Percentiles rank a stretch among this genome's conserved stretches.
Evolutionary conservation across 169 alveolate species (phyloP).

Genomic region (Plasmodium fragile): DNA sequence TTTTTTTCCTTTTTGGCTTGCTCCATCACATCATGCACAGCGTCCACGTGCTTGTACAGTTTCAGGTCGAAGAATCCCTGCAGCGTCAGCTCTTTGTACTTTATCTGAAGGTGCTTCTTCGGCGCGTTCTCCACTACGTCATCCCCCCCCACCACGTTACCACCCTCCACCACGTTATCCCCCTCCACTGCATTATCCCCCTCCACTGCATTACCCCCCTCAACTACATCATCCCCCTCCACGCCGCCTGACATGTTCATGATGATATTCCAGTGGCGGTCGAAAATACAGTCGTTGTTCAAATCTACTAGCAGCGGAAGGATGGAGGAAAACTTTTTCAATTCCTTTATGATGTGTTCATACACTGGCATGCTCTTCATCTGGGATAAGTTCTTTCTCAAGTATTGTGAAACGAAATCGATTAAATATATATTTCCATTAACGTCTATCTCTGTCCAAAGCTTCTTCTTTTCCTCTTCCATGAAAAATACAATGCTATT

Average conservation of each 20-base stretch:
- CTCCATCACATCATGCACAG: slow-evolving; percentile 95
- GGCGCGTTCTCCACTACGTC: background rate
- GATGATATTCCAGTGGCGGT: slow-evolving; percentile 96
- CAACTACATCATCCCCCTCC: background rate
- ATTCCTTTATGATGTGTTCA: slow-evolving; percentile 91
- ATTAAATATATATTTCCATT: slow-evolving; percentile 90
- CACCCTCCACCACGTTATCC: slow-evolving; percentile 81
- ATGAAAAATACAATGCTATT: slow-evolving; percentile 89
- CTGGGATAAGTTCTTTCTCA: slow-evolving; percentile 92
- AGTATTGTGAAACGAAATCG: slow-evolving; percentile 87
- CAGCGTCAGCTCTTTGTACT: slow-evolving; percentile 94
- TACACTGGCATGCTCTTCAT: slow-evolving; percentile 92
- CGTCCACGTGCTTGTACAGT: slow-evolving; percentile 92
- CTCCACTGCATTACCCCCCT: background rate
- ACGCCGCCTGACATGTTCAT: slow-evolving; percentile 93
- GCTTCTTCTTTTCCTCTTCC: slow-evolving; percentile 94
- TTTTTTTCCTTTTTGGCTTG: slow-evolving; percentile 95
- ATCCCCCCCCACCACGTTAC: background rate
- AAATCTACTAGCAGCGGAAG: slow-evolving; percentile 94
- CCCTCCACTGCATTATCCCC: slow-evolving; percentile 91
- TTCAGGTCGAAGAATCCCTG: slow-evolving; percentile 93
- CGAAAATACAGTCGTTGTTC: slow-evolving; percentile 95
- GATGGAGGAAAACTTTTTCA: slow-evolving; percentile 95
- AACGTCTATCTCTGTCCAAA: slow-evolving; percentile 95
- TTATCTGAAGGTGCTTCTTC: slow-evolving; percentile 84